Base-by-base conservation (phyloP, 2,329 filamentous ascomycete species). In the Fusarium sp. region DNA sequence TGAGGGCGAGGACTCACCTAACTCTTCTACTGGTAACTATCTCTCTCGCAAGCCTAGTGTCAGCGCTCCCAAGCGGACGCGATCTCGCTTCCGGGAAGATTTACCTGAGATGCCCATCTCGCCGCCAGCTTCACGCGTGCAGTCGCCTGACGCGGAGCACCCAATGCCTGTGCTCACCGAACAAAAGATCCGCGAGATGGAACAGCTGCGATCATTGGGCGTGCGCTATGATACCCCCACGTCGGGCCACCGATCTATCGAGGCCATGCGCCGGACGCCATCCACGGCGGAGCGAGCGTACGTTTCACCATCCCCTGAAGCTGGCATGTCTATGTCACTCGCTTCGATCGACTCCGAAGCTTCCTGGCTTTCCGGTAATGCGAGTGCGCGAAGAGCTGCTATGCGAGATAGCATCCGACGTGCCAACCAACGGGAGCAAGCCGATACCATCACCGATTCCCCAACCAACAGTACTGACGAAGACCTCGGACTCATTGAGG, bases 271-370 rank as follows among this genome's bases (percentile, higher is more conserved):
- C 29, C 65, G 40, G 15, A 64, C 62, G 5, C 61, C 63, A 3
- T 67, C 61, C 5, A 61, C 71, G 24, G 58, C 63, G 56, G 70
- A 73, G 35, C 68, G 68, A 39, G 57, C 65, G 26, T 68, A 66
- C 38, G 64, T 52, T 15, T 65, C 69, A 5, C 70, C 71, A 22
- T 88, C 83, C 6, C 87, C 81, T 15, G 88, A 83, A 66, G 83
- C 79, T 32, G 84, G 93, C 70, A 81, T 93, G 72, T 92, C 93
- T 28, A 90, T 93, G 75, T 98, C 94, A 0, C 83, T 98, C 15
- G 95, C 93, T 2, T 97, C 93, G 0, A 92, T 98, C 57, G 95
- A 97, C 72, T 97, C 93, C 0, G 95, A 99, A 78, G 95, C 86
- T 5, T 97, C 93, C 1, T 99, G 95, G 95, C 87, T 99, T 40